Conservation (phyloP, 2,329 filamentous ascomycete genomes). For the Bipolaris victoriae region DNA sequence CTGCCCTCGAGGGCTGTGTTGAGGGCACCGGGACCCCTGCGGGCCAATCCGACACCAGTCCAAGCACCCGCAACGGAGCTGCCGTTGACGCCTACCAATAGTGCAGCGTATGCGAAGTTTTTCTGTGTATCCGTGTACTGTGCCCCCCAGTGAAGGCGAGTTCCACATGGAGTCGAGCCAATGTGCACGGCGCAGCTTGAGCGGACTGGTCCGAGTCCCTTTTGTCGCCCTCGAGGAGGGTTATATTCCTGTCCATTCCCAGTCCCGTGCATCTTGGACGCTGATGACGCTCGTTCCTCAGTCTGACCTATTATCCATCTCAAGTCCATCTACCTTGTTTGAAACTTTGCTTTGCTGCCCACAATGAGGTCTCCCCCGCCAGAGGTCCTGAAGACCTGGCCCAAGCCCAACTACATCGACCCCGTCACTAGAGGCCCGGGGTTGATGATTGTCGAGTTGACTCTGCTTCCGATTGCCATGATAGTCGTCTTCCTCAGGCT, state of each 20-base stretch:
- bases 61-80: conserved; percentile 36
- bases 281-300: conserved; percentile 38
- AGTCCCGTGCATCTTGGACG: conserved; percentile 36
- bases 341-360: conserved; percentile 15
- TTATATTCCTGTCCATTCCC: conserved; percentile 35
- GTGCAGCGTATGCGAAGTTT: conserved; percentile 23
- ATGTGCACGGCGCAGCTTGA: conserved; percentile 34
- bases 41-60: conserved; percentile 34
- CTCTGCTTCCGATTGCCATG: conserved; percentile 46
- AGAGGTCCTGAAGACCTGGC: conserved; percentile 49
- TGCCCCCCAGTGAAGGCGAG: conserved; percentile 36
- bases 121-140: conserved; percentile 24
- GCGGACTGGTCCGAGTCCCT: conserved; percentile 24
- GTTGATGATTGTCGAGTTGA: conserved; percentile 51
- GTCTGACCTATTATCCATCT: conserved; percentile 22
- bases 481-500: conserved; percentile 44
- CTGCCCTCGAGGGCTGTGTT: conserved; percentile 24
- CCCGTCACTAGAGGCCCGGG: conserved; percentile 51
- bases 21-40: conserved; percentile 33
- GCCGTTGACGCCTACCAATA: conserved; percentile 34
- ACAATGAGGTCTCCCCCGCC: conserved; percentile 44
- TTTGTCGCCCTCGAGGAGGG: conserved; percentile 18
- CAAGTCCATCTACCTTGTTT: conserved; percentile 28
- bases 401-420: conserved; percentile 53
- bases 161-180: conserved; percentile 21